phyloP scores from a whole-genome alignment of 495 filamentous ascomycete genomes.

The Annulohypoxylon stygium region DNA sequence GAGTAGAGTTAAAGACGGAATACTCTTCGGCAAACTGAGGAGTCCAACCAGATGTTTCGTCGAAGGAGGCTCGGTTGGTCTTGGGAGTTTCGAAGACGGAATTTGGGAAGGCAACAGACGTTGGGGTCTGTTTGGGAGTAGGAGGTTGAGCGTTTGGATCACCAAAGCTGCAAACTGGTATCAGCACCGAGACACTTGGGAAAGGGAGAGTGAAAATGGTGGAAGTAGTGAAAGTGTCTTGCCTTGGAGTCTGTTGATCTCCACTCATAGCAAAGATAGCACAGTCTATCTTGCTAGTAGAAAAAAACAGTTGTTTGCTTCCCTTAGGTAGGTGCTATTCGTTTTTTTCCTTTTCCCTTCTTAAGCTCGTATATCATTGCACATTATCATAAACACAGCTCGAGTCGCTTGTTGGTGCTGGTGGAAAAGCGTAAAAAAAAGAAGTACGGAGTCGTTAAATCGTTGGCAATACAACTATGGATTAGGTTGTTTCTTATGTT shows the following conservation, averaged over 20 bases:
- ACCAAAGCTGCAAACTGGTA: constrained; percentile 72
- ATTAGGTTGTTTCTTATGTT: constrained; percentile 16
- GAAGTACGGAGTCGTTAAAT: not conserved
- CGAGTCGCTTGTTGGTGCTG: constrained; percentile 18
- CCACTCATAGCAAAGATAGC: constrained; percentile 75
- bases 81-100: constrained; percentile 77
- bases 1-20: constrained; percentile 69
- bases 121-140: constrained; percentile 81
- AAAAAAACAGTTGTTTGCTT: constrained; percentile 25
- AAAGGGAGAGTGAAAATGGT: constrained; percentile 43
- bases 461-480: constrained; percentile 36
- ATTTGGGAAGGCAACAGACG: constrained; percentile 71
- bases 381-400: constrained; percentile 42
- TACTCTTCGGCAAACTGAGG: constrained; percentile 70
- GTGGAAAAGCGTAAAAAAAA: not conserved
- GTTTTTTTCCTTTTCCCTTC: not conserved
- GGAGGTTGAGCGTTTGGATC: constrained; percentile 82
- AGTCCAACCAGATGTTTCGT: constrained; percentile 65
- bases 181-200: constrained; percentile 47
- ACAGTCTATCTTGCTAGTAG: constrained; percentile 31
- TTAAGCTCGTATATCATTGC: constrained; percentile 43
- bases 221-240: constrained; percentile 50
- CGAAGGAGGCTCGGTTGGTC: constrained; percentile 59
- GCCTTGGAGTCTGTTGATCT: constrained; percentile 80
- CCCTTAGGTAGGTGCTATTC: constrained; percentile 27